Conservation (phyloP, 768 basidiomycete genomes). For the Astraeus odoratus region DNA sequence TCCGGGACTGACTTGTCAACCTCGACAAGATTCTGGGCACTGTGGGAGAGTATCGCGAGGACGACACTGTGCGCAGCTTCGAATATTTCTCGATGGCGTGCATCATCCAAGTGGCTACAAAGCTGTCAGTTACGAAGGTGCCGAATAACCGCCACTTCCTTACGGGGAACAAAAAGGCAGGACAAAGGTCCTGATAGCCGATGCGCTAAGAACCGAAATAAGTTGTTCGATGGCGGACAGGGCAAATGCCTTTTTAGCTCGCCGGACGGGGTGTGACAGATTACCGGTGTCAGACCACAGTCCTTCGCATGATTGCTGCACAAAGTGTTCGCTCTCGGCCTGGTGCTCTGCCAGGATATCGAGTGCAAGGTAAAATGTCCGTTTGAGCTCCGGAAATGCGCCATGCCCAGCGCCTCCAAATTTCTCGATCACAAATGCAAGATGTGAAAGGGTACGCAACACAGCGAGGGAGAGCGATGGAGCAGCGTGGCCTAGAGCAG, state of each 20-base stretch:
- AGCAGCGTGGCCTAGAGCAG: constrained; percentile 31
- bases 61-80: constrained; percentile 85
- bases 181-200: constrained; percentile 47
- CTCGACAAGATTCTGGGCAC: constrained; percentile 34
- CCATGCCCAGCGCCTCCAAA: constrained; percentile 59
- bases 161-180: constrained; percentile 63
- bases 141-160: constrained; percentile 21
- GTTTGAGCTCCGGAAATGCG: constrained; percentile 67
- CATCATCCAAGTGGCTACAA: constrained; percentile 51
- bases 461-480: constrained; percentile 46
- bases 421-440: constrained; percentile 72
- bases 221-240: constrained; percentile 77
- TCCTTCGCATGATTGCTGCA: constrained; percentile 30
- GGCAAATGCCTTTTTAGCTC: constrained; percentile 49
- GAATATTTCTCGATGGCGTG: constrained; percentile 64
- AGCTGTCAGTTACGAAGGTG: neutral
- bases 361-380: constrained; percentile 68
- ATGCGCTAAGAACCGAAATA: constrained; percentile 49
- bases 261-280: constrained; percentile 18
- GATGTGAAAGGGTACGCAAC: constrained; percentile 52
- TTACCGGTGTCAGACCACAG: constrained; percentile 19
- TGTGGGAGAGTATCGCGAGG: constrained; percentile 62
- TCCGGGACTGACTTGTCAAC: neutral
- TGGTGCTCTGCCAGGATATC: constrained; percentile 54
- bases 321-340: constrained; percentile 32